Conservation (phyloP, 179 eudicot genomes). For the Carnegiea gigantea region DNA sequence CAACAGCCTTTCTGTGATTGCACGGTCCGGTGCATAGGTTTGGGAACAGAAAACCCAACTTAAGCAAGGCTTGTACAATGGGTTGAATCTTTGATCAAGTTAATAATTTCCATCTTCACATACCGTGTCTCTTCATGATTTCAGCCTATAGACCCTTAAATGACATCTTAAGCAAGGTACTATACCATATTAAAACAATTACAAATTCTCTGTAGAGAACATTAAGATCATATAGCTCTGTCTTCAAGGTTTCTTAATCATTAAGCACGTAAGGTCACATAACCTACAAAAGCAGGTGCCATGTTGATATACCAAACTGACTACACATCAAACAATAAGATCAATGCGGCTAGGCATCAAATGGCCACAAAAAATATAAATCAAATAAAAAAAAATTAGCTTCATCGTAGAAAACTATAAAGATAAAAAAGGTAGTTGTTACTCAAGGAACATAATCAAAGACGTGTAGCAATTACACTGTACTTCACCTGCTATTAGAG, state of each 20-base stretch:
- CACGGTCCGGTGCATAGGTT: neutral
- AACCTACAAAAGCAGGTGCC: neutral
- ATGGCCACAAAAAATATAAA: neutral
- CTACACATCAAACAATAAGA: neutral
- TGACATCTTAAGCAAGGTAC: neutral
- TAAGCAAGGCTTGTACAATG: slow-evolving; percentile 4
- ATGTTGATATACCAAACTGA: neutral
- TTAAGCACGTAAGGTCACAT: neutral
- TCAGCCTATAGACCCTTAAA: neutral
- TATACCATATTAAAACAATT: neutral
- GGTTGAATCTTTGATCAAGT: neutral
- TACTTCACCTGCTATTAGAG: slow-evolving; percentile 70
- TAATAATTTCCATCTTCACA: neutral
- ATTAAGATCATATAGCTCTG: neutral
- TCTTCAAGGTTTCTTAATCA: too few relatives aligned
- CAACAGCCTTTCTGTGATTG: neutral
- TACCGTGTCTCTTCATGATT: neutral
- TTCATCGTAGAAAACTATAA: neutral
- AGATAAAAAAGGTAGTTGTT: neutral
- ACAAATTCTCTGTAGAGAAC: neutral
- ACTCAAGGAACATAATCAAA: slow-evolving; percentile 1
- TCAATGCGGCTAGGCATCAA: neutral
- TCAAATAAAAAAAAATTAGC: neutral
- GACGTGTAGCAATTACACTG: neutral
- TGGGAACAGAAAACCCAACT: neutral